Evolutionary conservation across 2,329 filamentous ascomycete genomes (phyloP), one percentile per base, ranked within the genome.

Genomic region (Zymoseptoria passerinii): DNA sequence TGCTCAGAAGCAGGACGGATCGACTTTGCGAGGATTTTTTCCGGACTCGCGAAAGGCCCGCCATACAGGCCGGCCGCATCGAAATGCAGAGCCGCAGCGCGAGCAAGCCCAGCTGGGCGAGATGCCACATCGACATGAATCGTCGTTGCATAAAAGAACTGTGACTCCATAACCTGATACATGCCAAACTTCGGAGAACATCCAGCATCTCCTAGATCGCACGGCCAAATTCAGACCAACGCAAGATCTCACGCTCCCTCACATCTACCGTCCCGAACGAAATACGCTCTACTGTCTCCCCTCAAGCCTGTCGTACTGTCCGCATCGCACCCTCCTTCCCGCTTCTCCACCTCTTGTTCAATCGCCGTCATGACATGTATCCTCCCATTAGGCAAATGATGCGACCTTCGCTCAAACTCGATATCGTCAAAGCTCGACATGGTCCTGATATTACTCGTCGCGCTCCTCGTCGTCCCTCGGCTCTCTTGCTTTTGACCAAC

Each of bases 291-390:
- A 44, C 35, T 44, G n/a, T 44, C 16, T 4, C 35, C 2, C 35
- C 13, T 44, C 35, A 44, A 44, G 4, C 35, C 35, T 16, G 35
- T 44, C 6, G 35, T 44, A 16, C 35, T 44, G 13, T 44, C 35
- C 35, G 35, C n/a, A 16, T 44, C 35, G 35, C 16, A 44, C 35
- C 35, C 35, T 44, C n/a, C 35, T 16, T 51, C 28, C n/a, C 49
- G 29, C 28, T 23, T 60, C 50, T 61, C 57, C n/a, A 58, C 58
- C 48, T 63, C 53, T 44, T 63, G 60, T 52, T 63, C 61, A 55
- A 65, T 65, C 10, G 56, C 55, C 44, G 56, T 63, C 59, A 58
- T 44, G 16, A 62, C 61, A 44, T 61, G 61, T 28, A 61, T 65
- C 52, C 57, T 58, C 23, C 57, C 61, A 54, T 55, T 50, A 18